Evolutionary conservation across 495 filamentous ascomycete species (phyloP), one percentile per base, ranked within the genome.

Genomic region (Xylaria bambusicola): DNA sequence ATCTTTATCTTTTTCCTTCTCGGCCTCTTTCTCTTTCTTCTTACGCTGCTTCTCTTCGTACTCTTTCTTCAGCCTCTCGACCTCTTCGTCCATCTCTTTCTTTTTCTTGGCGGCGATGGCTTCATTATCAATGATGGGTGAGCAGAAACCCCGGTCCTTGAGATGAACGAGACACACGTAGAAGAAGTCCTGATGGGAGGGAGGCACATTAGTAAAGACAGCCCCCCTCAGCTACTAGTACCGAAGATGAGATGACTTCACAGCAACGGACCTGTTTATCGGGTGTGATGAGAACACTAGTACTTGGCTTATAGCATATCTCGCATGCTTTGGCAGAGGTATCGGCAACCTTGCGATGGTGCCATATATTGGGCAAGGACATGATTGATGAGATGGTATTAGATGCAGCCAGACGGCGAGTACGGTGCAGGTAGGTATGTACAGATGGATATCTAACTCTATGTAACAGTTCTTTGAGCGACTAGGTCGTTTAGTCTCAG

Each of bases 291-390:
- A 98, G 78, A 23, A 98, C 94, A 66, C 85, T 92, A 7, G 87
- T 84, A 46, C 88, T 91, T 4, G 89, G 88, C 71, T 94, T 96
- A 80, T 87, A 93, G 78, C 94, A 98, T 60, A 98, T 85, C 67
- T 88, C 84, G 73, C 94, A 98, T 44, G 91, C 79, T 71, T 91
- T 96, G 4, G 87, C 81, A 9, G 84, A 82, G 40, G 87, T 85
- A 48, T 96, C 91, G 21, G 94, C 92, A 47, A 98, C 94, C 58
- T 84, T 89, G 46, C 95, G 90, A 58, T 93, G 86, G 61, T 93
- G 86, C 75, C 92, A 98, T 24, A 88, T 73, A 67, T 98, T 98
- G 21, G 84, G 82, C 38, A 96, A 82, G 21, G 88, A 70, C 68
- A 80, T 80, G 17, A 41, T 55, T 6, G 18, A 17, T n/a, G n/a